phyloP scores from a whole-genome alignment of 2,329 filamentous ascomycete species.

The Ceratocystis variospora region DNA sequence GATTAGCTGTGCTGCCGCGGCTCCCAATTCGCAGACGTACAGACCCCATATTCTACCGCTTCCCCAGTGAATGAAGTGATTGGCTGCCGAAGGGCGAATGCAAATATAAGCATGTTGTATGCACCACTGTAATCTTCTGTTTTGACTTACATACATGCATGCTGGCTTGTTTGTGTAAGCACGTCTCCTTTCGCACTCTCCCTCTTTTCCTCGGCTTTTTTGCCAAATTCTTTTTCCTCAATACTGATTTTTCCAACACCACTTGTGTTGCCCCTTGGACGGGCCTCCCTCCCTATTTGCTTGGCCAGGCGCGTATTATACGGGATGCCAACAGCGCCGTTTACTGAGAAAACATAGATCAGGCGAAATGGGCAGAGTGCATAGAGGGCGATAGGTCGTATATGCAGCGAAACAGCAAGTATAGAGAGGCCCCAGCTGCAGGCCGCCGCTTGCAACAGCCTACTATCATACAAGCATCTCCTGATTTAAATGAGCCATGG shows the following conservation, averaged over 20 bases:
- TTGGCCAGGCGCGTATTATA: not conserved
- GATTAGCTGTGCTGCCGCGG: not conserved
- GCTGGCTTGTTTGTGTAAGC: too few species aligned
- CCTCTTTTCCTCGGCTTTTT: too few species aligned
- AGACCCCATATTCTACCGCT: not conserved
- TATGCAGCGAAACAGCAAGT: slow-evolving; percentile 6
- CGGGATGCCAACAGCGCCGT: not conserved
- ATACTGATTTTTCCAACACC: too few species aligned
- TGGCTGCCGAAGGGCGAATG: too few species aligned
- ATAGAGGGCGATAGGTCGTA: not conserved
- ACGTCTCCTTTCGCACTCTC: too few species aligned
- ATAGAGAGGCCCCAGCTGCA: slow-evolving; percentile 1
- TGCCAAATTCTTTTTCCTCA: too few species aligned
- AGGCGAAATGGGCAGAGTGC: not conserved
- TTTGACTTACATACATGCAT: too few species aligned
- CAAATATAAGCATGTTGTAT: too few species aligned
- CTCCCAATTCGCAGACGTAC: not conserved
- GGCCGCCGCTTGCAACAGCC: not conserved
- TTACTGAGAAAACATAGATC: not conserved
- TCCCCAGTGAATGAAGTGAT: too few species aligned
- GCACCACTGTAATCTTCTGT: too few species aligned
- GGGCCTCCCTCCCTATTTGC: not conserved
- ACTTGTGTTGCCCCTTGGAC: not conserved
- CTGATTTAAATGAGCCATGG: slow-evolving; percentile 1
- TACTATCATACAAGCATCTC: slow-evolving; percentile 2